phyloP scores from a whole-genome alignment of 805 yeast genomes.

The Cyberlindnera samutprakarnensis region DNA sequence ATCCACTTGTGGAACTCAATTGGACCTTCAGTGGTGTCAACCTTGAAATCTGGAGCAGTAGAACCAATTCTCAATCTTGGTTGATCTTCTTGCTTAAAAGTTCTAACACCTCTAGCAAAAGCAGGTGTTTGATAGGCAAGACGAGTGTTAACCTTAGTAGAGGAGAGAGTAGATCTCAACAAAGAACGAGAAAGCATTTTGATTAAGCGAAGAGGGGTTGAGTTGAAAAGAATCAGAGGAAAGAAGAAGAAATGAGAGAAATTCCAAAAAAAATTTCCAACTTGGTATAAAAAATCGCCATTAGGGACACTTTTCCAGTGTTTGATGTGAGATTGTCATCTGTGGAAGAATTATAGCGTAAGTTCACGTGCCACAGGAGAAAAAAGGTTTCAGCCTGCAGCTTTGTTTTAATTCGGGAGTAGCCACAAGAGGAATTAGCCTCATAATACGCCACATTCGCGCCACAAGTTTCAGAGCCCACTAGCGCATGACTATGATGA shows the following conservation, averaged over 20 bases:
- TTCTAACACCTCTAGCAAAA: conserved; percentile 30
- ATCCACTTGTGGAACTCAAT: conserved; percentile 83
- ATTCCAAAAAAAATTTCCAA: neutral
- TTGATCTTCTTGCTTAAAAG: conserved; percentile 46
- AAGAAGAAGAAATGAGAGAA: neutral
- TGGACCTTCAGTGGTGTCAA: conserved; percentile 75
- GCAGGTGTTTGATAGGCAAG: conserved; percentile 14
- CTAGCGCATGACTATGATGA: too few relatives aligned
- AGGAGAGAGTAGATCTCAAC: conserved; percentile 20
- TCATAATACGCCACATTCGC: too few relatives aligned
- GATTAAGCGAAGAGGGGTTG: neutral
- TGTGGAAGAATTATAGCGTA: conserved; percentile 1
- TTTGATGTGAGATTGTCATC: neutral
- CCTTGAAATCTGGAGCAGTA: conserved; percentile 80
- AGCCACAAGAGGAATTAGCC: too few relatives aligned
- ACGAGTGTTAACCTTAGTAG: conserved; percentile 11
- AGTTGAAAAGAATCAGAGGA: neutral
- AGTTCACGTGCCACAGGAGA: conserved; percentile 14
- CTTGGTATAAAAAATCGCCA: neutral
- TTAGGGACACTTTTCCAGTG: neutral
- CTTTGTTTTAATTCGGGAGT: too few relatives aligned
- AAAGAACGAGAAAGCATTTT: conserved; percentile 24
- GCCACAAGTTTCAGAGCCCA: too few relatives aligned
- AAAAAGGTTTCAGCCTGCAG: too few relatives aligned
- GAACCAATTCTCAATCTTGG: conserved; percentile 74